Percentiles rank a stretch among this genome's conserved stretches.
phyloP scores from a whole-genome alignment of 805 yeast genomes.

The Barnettozyma pratensis region DNA sequence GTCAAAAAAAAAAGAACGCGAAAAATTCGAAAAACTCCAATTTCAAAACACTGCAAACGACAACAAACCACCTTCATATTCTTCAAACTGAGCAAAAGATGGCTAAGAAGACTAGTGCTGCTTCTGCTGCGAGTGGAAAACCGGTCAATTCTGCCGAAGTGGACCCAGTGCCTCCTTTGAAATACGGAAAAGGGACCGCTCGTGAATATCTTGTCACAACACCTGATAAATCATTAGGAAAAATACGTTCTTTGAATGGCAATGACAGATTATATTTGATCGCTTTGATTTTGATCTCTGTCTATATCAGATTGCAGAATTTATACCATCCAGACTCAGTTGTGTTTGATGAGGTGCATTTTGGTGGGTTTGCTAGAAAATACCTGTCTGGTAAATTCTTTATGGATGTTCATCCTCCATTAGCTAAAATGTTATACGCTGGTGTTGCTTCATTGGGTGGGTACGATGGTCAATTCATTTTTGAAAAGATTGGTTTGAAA shows the following conservation, averaged over 20 bases:
- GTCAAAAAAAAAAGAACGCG: conserved; percentile 5
- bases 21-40: not conserved
- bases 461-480: conserved; percentile 64
- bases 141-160: conserved; percentile 1
- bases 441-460: conserved; percentile 65
- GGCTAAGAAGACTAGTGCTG: conserved; percentile 11
- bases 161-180: conserved; percentile 41
- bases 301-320: conserved; percentile 53
- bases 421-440: conserved; percentile 72
- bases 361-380: conserved; percentile 92
- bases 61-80: not conserved
- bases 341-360: conserved; percentile 90
- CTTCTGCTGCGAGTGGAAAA: not conserved
- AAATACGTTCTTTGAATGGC: conserved; percentile 36
- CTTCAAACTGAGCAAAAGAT: not conserved
- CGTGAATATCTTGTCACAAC: conserved; percentile 53
- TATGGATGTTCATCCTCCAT: conserved; percentile 78
- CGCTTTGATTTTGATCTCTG: conserved; percentile 45
- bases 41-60: not conserved
- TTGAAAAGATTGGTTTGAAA: conserved; percentile 58
- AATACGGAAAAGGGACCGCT: conserved; percentile 42
- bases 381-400: conserved; percentile 63
- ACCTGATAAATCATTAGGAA: conserved; percentile 36
- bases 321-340: conserved; percentile 72
- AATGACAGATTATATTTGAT: conserved; percentile 37